These are phyloP conservation scores for Starmerella kuoi DNA, from an alignment of 805 yeast genomes.

Conservation along the genomic window DNA sequence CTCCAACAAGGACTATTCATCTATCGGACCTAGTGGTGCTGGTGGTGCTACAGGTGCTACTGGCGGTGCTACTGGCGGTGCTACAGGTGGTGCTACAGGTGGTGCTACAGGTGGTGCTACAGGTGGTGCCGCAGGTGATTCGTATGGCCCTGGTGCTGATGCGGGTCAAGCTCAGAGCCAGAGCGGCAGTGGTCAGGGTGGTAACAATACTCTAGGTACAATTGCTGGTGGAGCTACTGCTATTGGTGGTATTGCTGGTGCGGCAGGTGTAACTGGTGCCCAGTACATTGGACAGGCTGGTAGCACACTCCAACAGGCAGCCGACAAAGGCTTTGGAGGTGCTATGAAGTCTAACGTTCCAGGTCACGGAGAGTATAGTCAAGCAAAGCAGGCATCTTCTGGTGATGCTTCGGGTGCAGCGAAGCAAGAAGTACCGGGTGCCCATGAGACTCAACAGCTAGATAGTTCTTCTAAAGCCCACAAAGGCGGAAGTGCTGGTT, in stretches of 20 bases:
- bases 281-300: constrained; percentile 8
- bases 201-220: constrained; percentile 2
- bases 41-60: not conserved
- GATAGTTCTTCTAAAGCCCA: constrained; percentile 4
- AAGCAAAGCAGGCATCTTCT: constrained; percentile 3
- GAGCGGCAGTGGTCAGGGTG: not conserved
- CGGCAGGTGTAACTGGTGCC: constrained; percentile 11
- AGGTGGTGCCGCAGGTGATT: not conserved
- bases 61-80: not conserved
- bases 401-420: constrained; percentile 12
- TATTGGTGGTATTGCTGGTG: constrained; percentile 9
- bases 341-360: constrained; percentile 11
- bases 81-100: no score
- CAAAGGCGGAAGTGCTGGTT: constrained; percentile 4
- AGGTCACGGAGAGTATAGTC: constrained; percentile 7
- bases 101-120: not conserved
- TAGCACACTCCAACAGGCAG: not conserved
- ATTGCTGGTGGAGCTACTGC: constrained; percentile 13
- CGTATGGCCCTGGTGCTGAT: constrained; percentile 1
- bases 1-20: constrained; percentile 11
- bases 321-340: constrained; percentile 4
- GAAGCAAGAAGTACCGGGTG: constrained; percentile 13
- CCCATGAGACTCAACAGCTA: constrained; percentile 10
- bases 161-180: constrained; percentile 6
- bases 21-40: constrained; percentile 1